phyloP scores from a whole-genome alignment of 768 basidiomycete genomes.

The Mycena latifolia region DNA sequence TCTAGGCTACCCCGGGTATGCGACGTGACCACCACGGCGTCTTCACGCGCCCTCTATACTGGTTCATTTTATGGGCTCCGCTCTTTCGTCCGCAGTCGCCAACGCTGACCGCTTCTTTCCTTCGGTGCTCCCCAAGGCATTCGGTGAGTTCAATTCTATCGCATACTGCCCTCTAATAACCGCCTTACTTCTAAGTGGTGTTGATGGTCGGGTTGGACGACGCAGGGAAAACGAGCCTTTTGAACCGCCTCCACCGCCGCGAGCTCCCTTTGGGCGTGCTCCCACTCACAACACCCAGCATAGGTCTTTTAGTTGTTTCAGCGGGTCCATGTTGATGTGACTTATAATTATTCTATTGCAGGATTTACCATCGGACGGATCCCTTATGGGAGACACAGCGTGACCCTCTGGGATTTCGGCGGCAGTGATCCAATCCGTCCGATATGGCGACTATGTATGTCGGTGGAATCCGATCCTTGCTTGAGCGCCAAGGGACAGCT shows the following conservation, averaged over 20 bases:
- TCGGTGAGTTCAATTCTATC: neutral
- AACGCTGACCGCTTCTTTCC: neutral
- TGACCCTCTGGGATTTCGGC: slow-evolving; percentile 10
- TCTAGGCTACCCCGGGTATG: too few species aligned
- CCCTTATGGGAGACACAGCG: neutral
- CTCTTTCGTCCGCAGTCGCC: too few species aligned
- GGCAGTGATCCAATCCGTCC: slow-evolving; percentile 4
- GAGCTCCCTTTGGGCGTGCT: neutral
- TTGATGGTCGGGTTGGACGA: slow-evolving; percentile 11
- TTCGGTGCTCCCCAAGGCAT: neutral
- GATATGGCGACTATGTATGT: neutral
- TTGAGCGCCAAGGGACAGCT: too few species aligned
- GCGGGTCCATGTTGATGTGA: too few species aligned
- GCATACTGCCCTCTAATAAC: neutral
- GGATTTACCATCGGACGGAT: neutral
- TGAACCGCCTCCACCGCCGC: slow-evolving; percentile 3
- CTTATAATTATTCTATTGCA: neutral
- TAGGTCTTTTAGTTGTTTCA: neutral
- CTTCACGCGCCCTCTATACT: too few species aligned
- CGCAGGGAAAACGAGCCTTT: slow-evolving; percentile 13
- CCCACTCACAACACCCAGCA: neutral
- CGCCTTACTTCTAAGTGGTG: neutral
- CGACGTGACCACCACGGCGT: too few species aligned
- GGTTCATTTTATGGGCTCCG: too few species aligned
- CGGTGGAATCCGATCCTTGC: too few species aligned